Percentiles rank a stretch among this genome's conserved stretches.
These are phyloP conservation scores for Lactarius hatsudake DNA, from an alignment of 768 basidiomycete species.

Conservation along the genomic window DNA sequence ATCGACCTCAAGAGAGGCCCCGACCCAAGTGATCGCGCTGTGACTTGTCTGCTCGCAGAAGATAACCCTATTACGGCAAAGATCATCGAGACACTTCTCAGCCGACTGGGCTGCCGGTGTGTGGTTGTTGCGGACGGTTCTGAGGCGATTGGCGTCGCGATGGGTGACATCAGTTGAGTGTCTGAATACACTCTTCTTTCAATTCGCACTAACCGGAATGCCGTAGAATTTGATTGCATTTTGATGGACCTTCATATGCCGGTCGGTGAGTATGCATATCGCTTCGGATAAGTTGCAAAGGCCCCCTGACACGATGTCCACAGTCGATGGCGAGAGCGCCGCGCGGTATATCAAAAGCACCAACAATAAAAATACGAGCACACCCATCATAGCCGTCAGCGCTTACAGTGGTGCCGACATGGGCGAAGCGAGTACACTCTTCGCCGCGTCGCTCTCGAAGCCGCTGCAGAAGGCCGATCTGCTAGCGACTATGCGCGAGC, in stretches of 20 bases:
- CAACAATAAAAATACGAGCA: constrained; percentile 89
- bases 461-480: constrained; percentile 88
- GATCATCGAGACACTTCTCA: constrained; percentile 92
- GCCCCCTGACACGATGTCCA: constrained; percentile 13
- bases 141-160: constrained; percentile 94
- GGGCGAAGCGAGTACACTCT: constrained; percentile 62
- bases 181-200: constrained; percentile 27
- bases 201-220: constrained; percentile 11
- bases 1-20: constrained; percentile 75
- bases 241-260: constrained; percentile 97
- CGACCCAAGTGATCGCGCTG: constrained; percentile 80
- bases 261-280: constrained; percentile 58
- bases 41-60: constrained; percentile 92
- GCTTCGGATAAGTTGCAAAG: not conserved
- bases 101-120: constrained; percentile 91
- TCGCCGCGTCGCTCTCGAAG: constrained; percentile 81
- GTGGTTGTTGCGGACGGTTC: constrained; percentile 96
- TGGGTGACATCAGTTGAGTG: constrained; percentile 86
- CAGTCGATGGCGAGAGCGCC: constrained; percentile 94
- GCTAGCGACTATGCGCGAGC: constrained; percentile 71
- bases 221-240: constrained; percentile 91
- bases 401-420: constrained; percentile 77
- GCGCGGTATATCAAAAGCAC: constrained; percentile 97
- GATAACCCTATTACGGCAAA: constrained; percentile 98
- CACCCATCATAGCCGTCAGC: constrained; percentile 90